Evolutionary conservation across 805 yeast genomes (phyloP), one percentile per base, ranked within the genome.

Genomic region (Lipomyces oligophaga): DNA sequence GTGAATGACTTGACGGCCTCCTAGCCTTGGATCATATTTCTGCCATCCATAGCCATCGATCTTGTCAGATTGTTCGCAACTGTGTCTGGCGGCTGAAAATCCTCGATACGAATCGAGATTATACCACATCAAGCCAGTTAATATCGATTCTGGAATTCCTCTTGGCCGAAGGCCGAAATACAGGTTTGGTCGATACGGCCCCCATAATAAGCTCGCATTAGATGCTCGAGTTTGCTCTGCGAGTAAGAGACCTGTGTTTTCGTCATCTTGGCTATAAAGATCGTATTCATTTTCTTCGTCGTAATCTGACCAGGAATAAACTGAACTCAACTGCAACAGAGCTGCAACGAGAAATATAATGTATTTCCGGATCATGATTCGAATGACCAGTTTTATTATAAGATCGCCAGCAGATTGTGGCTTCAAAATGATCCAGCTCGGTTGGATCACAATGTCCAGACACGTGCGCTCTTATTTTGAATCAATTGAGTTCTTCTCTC

Each of bases 111-210:
- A 66, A 50, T 84, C 82, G 4, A 77, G 74, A 60, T 81, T 80
- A 68, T 79, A 85, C 97, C 97, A 90, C 80, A 90, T 78, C 21
- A 89, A 68, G 0, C 97, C 97, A 11, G 86, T 69, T 47, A 82
- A 61, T 41, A 93, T 71, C 1, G 90, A 78, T 28, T 78, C 73
- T 1, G 96, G 96, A 2, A 84, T 59, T 8, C 48, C 54, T 38
- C 90, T 71, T 2, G 97, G 96, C 37, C 89, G 73, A 38, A 93
- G 68, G 1, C 97, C 97, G 49, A 89, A 70, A 66, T 89, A 93
- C 34, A 86, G 71, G 45, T 86, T 84, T 6, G 96, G 81, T 54
- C 97, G 70, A 65, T 88, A 90, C 0, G 97, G 95, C 1, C 95
- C 97, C 98, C 98, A 90, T 26, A 79, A 63, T 22, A 85, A 67